Base-by-base conservation (phyloP, 805 yeast species). In the Lipomyces mesembrius region DNA sequence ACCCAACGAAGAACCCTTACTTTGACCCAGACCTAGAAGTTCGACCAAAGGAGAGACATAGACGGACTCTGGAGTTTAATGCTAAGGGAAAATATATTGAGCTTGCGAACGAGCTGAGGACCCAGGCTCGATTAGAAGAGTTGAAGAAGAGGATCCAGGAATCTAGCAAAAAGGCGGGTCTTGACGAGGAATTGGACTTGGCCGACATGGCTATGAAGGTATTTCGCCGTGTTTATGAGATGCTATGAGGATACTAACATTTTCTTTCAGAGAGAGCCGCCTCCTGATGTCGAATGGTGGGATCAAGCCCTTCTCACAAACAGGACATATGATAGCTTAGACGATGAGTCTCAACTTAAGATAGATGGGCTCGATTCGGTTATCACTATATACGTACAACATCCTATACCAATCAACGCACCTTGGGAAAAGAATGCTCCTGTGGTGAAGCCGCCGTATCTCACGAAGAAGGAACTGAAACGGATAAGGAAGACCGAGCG, bases 251-350 rank as follows among this genome's bases (percentile, higher is more conserved):
- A 57, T 29, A 51, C 55, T 62, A 25, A 52, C 54, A n/a, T 12
- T 27, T 25, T 52, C 8, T 52, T 46, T 6, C 37, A 62, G 64
- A 29, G 54, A 32, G 75, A 74, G 0, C 74, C 67, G 22, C 92
- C 93, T 0, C 96, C 97, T 0, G 68, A 65, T 1, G 77, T 87
- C 1, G 97, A 92, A 76, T 92, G 97, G 97, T 94, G 98, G 98
- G 97, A 94, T 78, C 75, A 78, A 62, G 85, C 85, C 1, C 84
- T 85, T 59, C 71, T 89, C 1, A 78, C 78, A 49, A 80, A 77
- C 61, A 82, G 81, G 34, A 72, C 72, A 0, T 78, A 80, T 29
- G 71, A 72, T 14, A 69, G 64, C 20, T 32, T 64, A 34, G 73
- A 69, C 22, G 70, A 68, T 25, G 71, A 70, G 27, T 68, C 70